Evolutionary conservation across 2,329 filamentous ascomycete species (phyloP), one percentile per base, ranked within the genome.

Genomic region (Stagonosporopsis vannaccii): DNA sequence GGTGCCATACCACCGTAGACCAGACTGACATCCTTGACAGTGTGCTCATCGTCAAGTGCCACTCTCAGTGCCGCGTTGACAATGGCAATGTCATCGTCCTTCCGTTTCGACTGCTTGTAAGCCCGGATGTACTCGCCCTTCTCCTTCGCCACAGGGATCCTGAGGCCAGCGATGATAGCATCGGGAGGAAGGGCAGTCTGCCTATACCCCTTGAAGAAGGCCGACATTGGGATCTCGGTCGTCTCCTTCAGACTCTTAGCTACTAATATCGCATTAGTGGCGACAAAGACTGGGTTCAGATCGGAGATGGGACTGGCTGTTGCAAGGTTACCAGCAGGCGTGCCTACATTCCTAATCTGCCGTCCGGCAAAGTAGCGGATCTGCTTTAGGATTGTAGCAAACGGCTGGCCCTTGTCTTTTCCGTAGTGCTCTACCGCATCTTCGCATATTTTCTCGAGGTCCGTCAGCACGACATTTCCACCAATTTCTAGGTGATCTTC

Each of bases 51-150:
- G 35, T 88, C 84, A 2, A 98, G 78, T 5, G 84, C 85, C 5
- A 98, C 82, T 32, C 91, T 86, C 54, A 98, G 77, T 1, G 94
- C 92, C 25, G 90, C 87, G 44, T 96, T 98, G 22, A 98, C 95
- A 67, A 99, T 98, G 2, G 95, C 95, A 72, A 99, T 98, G 72
- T 99, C 95, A 68, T 99, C 95, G 68, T 99, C 95, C 73, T 98
- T 98, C 63, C 95, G 82, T 81, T 99, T 99, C 0, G 95, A 87
- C 75, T 98, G 94, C 77, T 99, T 99, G 78, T 97, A 98, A 1
- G 94, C 89, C 39, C 90, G 85, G 73, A 97, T 89, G 71, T 88
- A 92, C 72, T 98, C 95, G 3, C 90, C 89, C 67, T 89, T 90
- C 49, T 87, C 83, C 2, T 82, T 82, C 0, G 90, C 89, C 2